Conservation (phyloP, 257 asterid species). For the Haberlea rhodopensis region DNA sequence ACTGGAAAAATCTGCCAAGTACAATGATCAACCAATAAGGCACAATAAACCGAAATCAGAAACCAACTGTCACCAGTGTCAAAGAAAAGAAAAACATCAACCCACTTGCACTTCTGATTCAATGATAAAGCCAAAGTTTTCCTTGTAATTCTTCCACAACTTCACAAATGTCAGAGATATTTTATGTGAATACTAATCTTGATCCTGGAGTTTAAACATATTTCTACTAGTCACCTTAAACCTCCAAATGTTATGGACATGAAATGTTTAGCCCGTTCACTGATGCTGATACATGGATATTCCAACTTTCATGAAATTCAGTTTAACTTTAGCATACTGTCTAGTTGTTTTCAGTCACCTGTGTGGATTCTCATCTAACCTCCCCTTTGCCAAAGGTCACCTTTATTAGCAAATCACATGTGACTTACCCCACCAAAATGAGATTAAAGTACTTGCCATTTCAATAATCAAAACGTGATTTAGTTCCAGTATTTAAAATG, state of each 20-base stretch:
- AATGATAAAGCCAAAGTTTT: neutral
- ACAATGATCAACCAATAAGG: neutral
- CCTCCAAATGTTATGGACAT: neutral
- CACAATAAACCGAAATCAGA: constrained; percentile 13
- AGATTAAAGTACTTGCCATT: neutral
- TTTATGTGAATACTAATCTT: neutral
- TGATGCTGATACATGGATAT: constrained; percentile 2
- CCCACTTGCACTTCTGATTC: constrained; percentile 3
- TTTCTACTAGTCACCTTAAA: constrained; percentile 12
- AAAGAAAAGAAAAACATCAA: neutral
- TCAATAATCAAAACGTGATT: constrained; percentile 9
- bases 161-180: neutral
- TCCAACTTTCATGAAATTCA: neutral
- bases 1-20: constrained; percentile 41
- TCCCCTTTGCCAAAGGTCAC: constrained; percentile 20
- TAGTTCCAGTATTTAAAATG: neutral
- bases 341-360: neutral
- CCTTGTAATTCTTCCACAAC: constrained; percentile 12
- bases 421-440: constrained; percentile 10
- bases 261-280: constrained; percentile 4
- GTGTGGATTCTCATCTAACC: neutral
- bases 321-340: neutral
- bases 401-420: neutral
- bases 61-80: neutral
- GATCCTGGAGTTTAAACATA: neutral